Evolutionary conservation across 2,329 filamentous ascomycete genomes (phyloP), one percentile per base, ranked within the genome.

Genomic region (Cercospora berteroae): DNA sequence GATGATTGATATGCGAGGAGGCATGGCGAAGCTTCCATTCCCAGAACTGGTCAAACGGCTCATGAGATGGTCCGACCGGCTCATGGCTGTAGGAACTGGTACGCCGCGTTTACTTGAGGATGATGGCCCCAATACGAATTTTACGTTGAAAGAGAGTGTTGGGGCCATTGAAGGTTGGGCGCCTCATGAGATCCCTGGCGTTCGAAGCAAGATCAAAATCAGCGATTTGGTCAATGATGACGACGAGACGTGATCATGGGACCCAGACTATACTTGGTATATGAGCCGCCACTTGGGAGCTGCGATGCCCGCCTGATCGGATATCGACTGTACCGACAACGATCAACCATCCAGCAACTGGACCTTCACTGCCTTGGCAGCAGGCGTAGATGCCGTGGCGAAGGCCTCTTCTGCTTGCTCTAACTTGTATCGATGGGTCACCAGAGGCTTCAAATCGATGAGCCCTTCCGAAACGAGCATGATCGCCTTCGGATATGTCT

Each of bases 401-500:
- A 80, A 80, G 5, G 79, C 79, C 44, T 77, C 72, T 13, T 76
- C 57, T n/a, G 76, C 79, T 25, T 80, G 74, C 64, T 79, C 77
- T 60, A 81, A 65, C 23, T 65, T 63, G 64, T 76, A 81, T 23
- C 77, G 75, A 70, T 81, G 78, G 10, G 79, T 80, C 10, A 80
- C 78, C 31, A 80, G 69, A 44, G 77, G 78, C 67, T 80, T 79
- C 63, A 80, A 59, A 63, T 80, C 73, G 57, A 81, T 77, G 56
- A 80, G 65, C 0, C 79, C 79, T 55, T 79, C 77, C 5, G 74
- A 74, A 0, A 79, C 76, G 52, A 83, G 72, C 64, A 77, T 76
- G 68, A 83, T 77, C 0, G 80, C 82, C 60, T 76, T 82, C 8
- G 79, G 77, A 66, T 79, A 81, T 1, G 78, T 80, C 64, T 81